Conservation (phyloP, 345 rosid genomes). For the Eucalyptus pauciflora region DNA sequence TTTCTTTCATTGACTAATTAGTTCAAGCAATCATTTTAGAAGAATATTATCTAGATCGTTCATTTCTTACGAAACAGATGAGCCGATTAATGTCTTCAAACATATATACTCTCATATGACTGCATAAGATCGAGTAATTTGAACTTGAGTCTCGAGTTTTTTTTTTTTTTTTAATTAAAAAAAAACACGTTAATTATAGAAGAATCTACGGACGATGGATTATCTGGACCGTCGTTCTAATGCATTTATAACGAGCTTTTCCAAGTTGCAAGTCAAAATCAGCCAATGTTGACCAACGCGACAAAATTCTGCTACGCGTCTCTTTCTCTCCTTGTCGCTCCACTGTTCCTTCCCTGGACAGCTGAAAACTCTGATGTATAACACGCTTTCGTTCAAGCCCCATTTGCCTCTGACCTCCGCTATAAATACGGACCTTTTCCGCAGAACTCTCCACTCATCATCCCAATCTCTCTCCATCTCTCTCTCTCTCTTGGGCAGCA, state of each 20-base stretch:
- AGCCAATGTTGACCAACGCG: not conserved
- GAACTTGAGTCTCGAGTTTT: not conserved
- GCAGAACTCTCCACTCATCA: not conserved
- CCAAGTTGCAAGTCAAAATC: not conserved
- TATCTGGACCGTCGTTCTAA: not conserved
- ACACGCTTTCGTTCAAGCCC: not conserved
- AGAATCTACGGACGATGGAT: not conserved
- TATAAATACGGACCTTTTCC: not conserved
- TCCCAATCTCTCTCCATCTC: not conserved
- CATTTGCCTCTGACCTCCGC: not conserved
- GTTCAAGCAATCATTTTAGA: not conserved
- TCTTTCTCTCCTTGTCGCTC: not conserved
- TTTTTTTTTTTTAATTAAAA: too few relatives aligned
- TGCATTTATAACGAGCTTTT: not conserved
- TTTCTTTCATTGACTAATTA: not conserved
- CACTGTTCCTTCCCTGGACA: not conserved
- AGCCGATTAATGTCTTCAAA: not conserved
- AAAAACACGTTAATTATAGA: not conserved
- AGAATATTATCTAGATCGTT: rapidly evolving
- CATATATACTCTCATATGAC: not conserved
- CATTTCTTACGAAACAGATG: rapidly evolving
- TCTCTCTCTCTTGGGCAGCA: not conserved
- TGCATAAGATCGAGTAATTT: not conserved
- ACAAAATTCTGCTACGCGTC: not conserved
- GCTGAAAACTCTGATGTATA: not conserved